These are phyloP conservation scores for Penicillium sclerotiorum DNA, from an alignment of 2,329 filamentous ascomycete genomes.

Conservation along the genomic window DNA sequence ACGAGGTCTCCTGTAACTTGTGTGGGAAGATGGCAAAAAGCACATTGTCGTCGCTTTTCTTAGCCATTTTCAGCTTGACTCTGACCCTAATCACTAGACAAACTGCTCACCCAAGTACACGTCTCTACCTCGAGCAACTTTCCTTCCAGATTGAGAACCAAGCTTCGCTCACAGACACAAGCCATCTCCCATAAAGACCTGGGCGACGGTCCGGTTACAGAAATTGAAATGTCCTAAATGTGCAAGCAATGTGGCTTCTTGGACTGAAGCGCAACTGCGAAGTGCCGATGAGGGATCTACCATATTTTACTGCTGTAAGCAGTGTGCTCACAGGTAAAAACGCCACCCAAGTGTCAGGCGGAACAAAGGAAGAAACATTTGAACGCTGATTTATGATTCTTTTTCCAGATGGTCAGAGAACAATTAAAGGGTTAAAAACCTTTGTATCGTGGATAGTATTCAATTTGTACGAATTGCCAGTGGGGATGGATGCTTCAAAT, in stretches of 20 bases:
- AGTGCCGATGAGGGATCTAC: conserved; percentile 90
- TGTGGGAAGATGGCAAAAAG: conserved; percentile 21
- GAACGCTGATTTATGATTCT: background rate
- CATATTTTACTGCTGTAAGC: conserved; percentile 75
- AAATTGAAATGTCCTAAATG: conserved; percentile 22
- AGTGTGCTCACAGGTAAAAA: conserved; percentile 20
- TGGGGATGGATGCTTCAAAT: too few species aligned
- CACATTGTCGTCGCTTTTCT: background rate
- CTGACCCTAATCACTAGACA: conserved; percentile 8
- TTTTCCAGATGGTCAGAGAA: background rate
- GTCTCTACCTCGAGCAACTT: conserved; percentile 18
- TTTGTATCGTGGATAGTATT: too few species aligned
- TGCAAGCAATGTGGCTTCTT: conserved; percentile 20
- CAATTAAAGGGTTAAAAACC: too few species aligned
- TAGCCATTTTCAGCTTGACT: background rate
- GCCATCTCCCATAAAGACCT: conserved; percentile 6
- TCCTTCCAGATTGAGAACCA: conserved; percentile 19
- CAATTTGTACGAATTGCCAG: too few species aligned
- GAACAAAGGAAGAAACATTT: background rate
- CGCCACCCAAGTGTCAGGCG: background rate
- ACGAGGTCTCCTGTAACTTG: conserved; percentile 13
- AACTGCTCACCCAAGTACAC: conserved; percentile 8
- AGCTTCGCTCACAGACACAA: conserved; percentile 13
- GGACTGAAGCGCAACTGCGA: conserved; percentile 62
- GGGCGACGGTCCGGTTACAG: conserved; percentile 8